Conservation (phyloP, 2,329 filamentous ascomycete species). For the Pleoardoris graminearum region DNA sequence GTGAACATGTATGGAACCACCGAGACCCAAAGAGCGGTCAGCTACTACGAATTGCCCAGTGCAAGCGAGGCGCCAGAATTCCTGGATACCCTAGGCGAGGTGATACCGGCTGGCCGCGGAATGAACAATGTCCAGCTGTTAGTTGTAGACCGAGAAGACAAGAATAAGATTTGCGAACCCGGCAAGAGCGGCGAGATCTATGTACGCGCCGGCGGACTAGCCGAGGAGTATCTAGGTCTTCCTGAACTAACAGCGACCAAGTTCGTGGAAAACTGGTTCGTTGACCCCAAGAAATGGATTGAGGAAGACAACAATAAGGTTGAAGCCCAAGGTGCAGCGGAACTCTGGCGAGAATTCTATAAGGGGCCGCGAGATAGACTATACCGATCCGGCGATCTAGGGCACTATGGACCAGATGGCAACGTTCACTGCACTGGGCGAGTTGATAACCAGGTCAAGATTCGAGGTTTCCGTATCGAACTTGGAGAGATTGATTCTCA, state of each 20-base stretch:
- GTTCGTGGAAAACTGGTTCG: conserved; percentile 85
- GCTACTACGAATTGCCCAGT: conserved; percentile 78
- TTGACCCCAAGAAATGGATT: conserved; percentile 71
- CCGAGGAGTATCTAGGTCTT: conserved; percentile 74
- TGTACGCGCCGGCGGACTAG: conserved; percentile 78
- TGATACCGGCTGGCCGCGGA: conserved; percentile 79
- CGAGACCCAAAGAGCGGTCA: conserved; percentile 79
- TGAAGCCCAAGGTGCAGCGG: conserved; percentile 53
- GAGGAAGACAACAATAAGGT: conserved; percentile 63
- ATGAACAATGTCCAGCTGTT: conserved; percentile 90
- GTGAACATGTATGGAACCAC: conserved; percentile 90
- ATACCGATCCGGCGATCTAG: conserved; percentile 87
- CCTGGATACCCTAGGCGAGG: conserved; percentile 69
- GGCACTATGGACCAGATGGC: conserved; percentile 70
- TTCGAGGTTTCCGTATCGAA: conserved; percentile 93
- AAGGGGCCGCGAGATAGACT: conserved; percentile 81
- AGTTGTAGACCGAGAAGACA: conserved; percentile 72
- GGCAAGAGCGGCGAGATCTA: conserved; percentile 86
- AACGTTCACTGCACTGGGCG: conserved; percentile 79
- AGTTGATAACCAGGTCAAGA: conserved; percentile 89
- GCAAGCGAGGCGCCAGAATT: conserved; percentile 64
- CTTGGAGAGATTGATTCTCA: conserved; percentile 90
- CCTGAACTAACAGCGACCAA: conserved; percentile 69
- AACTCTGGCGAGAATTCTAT: conserved; percentile 79
- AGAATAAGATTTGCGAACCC: conserved; percentile 71